Evolutionary conservation across 768 basidiomycete genomes (phyloP), one percentile per base, ranked within the genome.

Genomic region (Lactarius deliciosus): DNA sequence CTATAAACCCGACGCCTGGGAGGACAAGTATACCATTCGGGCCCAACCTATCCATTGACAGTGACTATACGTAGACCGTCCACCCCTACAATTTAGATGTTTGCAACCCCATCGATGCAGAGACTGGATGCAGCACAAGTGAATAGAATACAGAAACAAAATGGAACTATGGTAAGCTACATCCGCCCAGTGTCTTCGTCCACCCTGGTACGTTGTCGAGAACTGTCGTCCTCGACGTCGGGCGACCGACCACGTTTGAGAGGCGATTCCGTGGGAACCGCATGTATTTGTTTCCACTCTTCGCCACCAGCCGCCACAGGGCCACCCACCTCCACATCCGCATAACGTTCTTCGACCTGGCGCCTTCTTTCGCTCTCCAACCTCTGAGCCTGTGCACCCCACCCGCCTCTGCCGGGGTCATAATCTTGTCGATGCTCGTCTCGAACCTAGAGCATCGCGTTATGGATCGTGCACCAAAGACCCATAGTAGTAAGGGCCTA

Each of bases 351-450:
- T 75, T 95, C 93, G 43, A 91, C 88, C 73, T 92, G 88, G 71
- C 86, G 83, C 74, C 91, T 82, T 72, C 94, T 81, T 71, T 92
- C 90, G 45, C 86, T 81, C 75, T 92, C 90, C 57, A 82, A 63
- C 67, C 83, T 79, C 73, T 94, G 91, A 5, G 90, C 87, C 68
- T 92, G 92, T 6, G 93, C 94, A 71, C 93, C 94, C 92, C 91
- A 96, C 43, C 92, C 93, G 60, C 97, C 97, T 59, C 97, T 86
- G 40, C 97, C 97, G 64, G 94, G 89, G 75, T 98, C 95, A 74
- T 96, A 99, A 76, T 98, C 96, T 74, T 96, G 90, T 69, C 97
- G 80, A 75, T 97, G 97, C 74, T 99, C 97, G 74, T 99, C 97
- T 71, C 96, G 85, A 60, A 96, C 86, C 76, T 82, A 70, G 11